Evolutionary conservation across 441 rosid species (phyloP).

Genomic region (Jatropha podagrica): DNA sequence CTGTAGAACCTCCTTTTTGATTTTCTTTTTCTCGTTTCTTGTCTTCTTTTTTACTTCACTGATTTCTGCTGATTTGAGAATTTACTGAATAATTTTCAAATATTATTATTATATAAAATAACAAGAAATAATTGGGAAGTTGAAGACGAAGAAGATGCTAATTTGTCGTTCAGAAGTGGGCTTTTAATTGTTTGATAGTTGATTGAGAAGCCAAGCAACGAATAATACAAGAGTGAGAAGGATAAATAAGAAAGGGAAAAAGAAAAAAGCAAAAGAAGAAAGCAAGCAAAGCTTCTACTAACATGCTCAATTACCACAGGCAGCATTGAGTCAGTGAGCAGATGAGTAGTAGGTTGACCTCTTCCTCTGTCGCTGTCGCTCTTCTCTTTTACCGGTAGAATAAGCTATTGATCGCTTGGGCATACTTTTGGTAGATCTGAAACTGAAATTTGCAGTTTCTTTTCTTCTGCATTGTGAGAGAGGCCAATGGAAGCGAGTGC

Average conservation of each 20-base stretch:
- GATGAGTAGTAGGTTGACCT: not conserved
- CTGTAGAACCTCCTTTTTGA: too few relatives aligned
- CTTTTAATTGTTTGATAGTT: not conserved
- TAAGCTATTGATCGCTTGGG: not conserved
- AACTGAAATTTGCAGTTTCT: not conserved
- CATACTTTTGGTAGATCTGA: not conserved
- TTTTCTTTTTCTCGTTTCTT: not conserved
- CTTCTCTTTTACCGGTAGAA: not conserved
- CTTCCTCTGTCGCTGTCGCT: not conserved
- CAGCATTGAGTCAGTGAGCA: not conserved
- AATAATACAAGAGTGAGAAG: not conserved
- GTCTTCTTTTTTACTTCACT: not conserved
- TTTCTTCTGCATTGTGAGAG: not conserved
- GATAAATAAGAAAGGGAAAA: not conserved
- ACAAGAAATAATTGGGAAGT: not conserved
- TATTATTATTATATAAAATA: not conserved
- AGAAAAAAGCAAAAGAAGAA: not conserved
- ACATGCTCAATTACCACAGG: not conserved
- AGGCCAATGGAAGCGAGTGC: slow-evolving; percentile 36
- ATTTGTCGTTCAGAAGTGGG: not conserved
- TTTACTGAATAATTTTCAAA: not conserved
- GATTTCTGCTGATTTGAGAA: not conserved
- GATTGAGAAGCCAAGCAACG: not conserved
- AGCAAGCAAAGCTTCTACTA: not conserved
- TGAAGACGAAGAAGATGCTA: slow-evolving; percentile 1